Conservation (phyloP, 495 filamentous ascomycete species). For the Neurospora sp. region DNA sequence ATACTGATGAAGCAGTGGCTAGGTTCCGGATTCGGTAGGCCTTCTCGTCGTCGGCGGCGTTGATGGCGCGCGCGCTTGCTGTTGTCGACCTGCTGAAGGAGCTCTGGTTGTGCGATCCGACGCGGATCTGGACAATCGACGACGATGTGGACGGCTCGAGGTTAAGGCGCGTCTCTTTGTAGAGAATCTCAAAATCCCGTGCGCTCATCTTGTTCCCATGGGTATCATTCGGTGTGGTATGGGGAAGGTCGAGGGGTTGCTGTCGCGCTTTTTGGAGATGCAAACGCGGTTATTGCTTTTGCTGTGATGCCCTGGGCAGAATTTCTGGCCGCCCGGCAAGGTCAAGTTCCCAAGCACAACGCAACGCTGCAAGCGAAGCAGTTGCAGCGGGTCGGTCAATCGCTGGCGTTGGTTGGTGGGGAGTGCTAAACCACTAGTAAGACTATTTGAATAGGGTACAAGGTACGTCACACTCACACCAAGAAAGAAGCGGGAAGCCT, state of each 20-base stretch:
- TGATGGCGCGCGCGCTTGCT: conserved; percentile 1
- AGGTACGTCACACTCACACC: not conserved
- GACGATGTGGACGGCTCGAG: conserved; percentile 61
- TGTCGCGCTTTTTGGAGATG: conserved; percentile 15
- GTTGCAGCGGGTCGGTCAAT: not conserved
- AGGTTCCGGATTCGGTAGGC: conserved; percentile 60
- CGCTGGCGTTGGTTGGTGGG: not conserved
- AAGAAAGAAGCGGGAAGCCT: not conserved
- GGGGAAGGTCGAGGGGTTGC: conserved; percentile 1
- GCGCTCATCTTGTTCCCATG: conserved; percentile 35
- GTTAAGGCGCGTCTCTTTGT: conserved; percentile 79
- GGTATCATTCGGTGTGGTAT: conserved; percentile 16
- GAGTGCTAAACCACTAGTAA: not conserved
- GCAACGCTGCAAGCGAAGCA: not conserved
- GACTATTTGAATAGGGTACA: not conserved
- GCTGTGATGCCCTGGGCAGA: conserved; percentile 11
- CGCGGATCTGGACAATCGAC: conserved; percentile 62
- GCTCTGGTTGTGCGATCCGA: conserved; percentile 41
- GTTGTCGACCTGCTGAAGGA: conserved; percentile 24
- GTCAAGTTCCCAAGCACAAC: conserved; percentile 7
- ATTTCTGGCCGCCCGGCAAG: conserved; percentile 15
- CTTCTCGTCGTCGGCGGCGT: conserved; percentile 56
- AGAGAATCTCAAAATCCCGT: conserved; percentile 42
- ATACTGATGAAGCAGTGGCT: conserved; percentile 71
- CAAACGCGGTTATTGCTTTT: conserved; percentile 14